A percentile compares a stretch with the other conserved stretches of the same genome.
Conservation (phyloP, 345 rosid genomes). For the Camelina sativa region DNA sequence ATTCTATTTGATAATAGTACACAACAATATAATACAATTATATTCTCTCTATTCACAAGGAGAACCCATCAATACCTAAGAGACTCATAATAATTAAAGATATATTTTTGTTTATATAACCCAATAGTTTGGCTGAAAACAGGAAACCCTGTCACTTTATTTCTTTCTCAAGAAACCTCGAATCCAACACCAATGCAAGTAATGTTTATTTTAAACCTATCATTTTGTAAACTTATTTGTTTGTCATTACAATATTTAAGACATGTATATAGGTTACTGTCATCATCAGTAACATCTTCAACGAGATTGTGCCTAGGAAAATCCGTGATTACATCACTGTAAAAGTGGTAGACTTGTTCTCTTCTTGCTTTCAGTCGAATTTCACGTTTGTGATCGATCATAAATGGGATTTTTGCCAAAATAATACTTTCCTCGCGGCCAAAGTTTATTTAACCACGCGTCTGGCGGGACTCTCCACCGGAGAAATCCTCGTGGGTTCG, state of each 20-base stretch:
- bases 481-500: conserved; percentile 38
- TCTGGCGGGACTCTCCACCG: conserved; percentile 29
- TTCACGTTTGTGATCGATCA: conserved; percentile 44
- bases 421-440: conserved; percentile 41
- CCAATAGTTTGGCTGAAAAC: neutral
- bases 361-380: conserved; percentile 29
- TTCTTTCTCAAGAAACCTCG: too few relatives aligned
- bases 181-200: too few relatives aligned
- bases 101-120: neutral
- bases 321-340: conserved; percentile 21
- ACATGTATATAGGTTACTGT: too few relatives aligned
- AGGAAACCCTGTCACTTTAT: neutral
- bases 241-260: too few relatives aligned
- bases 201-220: too few relatives aligned
- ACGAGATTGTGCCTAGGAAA: conserved; percentile 36
- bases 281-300: conserved; percentile 14
- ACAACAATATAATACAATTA: too few relatives aligned
- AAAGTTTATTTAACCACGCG: conserved; percentile 33
- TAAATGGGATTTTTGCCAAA: conserved; percentile 29
- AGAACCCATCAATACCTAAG: neutral
- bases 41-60: too few relatives aligned
- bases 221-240: too few relatives aligned
- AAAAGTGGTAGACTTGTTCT: conserved; percentile 23
- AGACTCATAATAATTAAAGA: neutral
- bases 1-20: too few relatives aligned